Evolutionary conservation across 305 asterid genomes (phyloP).

Genomic region (Fraxinus sp.): DNA sequence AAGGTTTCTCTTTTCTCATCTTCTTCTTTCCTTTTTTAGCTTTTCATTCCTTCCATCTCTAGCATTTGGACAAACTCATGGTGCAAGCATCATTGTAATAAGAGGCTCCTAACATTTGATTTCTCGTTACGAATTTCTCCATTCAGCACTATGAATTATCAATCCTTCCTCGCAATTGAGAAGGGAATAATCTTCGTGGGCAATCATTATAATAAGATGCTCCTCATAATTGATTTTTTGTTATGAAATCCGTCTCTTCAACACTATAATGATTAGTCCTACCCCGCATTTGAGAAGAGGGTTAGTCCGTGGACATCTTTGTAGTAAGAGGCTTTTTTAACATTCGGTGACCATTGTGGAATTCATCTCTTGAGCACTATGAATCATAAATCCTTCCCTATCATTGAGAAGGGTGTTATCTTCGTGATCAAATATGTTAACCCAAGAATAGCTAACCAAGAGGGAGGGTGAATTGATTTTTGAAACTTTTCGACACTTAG

Average conservation of each 20-base stretch:
- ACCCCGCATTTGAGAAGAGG: neutral
- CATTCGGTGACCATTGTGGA: neutral
- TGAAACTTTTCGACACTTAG: no score
- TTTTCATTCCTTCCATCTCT: neutral
- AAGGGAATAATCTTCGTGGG: neutral
- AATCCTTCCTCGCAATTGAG: neutral
- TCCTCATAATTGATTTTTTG: no score
- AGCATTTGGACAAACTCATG: conserved; percentile 41
- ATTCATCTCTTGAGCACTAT: neutral
- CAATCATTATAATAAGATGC: neutral
- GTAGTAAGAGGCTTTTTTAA: neutral
- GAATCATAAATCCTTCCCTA: neutral
- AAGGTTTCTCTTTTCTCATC: neutral
- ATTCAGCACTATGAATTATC: neutral
- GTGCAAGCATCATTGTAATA: conserved; percentile 37
- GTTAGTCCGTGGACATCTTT: neutral
- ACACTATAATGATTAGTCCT: neutral
- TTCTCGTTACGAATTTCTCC: neutral
- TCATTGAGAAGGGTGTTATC: neutral
- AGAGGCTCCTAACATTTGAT: neutral
- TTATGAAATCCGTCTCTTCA: neutral
- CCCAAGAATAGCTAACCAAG: no score
- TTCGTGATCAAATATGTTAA: neutral
- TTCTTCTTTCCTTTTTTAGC: neutral
- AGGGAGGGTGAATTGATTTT: no score